Conservation (phyloP, 1,139 yeast species). For the Suhomyces kunorum region DNA sequence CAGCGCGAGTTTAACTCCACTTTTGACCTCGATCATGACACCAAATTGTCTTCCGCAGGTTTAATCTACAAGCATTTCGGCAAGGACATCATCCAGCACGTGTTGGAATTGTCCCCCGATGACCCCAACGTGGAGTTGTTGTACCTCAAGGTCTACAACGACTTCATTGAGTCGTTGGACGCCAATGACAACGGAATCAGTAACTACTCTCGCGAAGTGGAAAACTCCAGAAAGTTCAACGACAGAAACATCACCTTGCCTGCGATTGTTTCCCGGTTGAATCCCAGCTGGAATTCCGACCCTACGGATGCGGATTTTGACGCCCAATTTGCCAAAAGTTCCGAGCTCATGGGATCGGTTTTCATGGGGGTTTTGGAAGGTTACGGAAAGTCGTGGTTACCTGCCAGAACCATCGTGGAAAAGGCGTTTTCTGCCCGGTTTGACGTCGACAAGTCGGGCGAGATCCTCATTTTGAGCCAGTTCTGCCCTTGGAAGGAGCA, state of each 20-base stretch:
- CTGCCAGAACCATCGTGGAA: conserved; percentile 78
- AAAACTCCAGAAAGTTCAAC: conserved; percentile 45
- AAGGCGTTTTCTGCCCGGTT: conserved; percentile 62
- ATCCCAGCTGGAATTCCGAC: conserved; percentile 80
- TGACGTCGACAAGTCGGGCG: conserved; percentile 62
- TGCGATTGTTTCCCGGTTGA: conserved; percentile 70
- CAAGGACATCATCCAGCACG: conserved; percentile 63
- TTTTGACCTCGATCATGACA: conserved; percentile 42
- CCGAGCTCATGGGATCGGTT: conserved; percentile 78
- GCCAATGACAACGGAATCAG: conserved; percentile 95
- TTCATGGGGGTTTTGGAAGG: conserved; percentile 68
- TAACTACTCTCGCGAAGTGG: conserved; percentile 60
- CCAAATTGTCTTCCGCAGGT: conserved; percentile 93
- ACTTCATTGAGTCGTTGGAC: conserved; percentile 83
- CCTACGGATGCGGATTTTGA: conserved; percentile 70
- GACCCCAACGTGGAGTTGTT: conserved; percentile 56
- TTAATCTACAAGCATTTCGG: conserved; percentile 92
- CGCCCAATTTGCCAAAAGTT: conserved; percentile 65
- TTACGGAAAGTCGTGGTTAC: conserved; percentile 87
- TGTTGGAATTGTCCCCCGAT: conserved; percentile 33
- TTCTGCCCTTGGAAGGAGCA: conserved; percentile 97
- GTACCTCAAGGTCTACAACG: conserved; percentile 75
- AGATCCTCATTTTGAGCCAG: conserved; percentile 66
- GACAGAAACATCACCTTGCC: conserved; percentile 73
- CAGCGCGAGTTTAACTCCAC: conserved; percentile 62